Evolutionary conservation across 768 basidiomycete species (phyloP), one percentile per base, ranked within the genome.

Genomic region (Lactarius vividus): DNA sequence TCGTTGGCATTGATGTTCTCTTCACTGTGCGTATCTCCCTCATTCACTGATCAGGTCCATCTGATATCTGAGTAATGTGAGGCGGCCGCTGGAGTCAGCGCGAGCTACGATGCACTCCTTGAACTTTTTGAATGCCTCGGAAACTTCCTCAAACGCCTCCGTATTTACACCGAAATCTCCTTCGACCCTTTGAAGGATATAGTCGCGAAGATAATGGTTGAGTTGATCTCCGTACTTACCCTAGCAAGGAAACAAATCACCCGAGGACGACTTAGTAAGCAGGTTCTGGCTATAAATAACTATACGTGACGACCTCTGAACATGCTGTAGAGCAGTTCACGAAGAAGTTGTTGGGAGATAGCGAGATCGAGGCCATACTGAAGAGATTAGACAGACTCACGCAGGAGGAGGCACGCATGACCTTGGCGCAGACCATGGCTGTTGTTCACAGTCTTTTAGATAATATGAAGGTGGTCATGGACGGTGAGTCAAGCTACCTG

Each of bases 321-420:
- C 3, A 10, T 0, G 1, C 2, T 58, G 13, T 18, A 64, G 63
- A 59, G n/a, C 58, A 59, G n/a, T 64, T 64, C 16, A 49, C 52
- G 3, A 59, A 54, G 29, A 54, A 40, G 6, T 26, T 64, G 8
- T 35, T 64, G 9, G 28, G 28, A 20, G 57, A 59, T 28, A 59
- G 31, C 1, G 40, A 64, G 4, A 42, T 64, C 6, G 37, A 59
- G 49, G 13, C n/a, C 0, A 57, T 59, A n/a, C 28, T 64, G 5
- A 49, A 44, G 16, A 54, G 58, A 33, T 31, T 64, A 39, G 63
- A 64, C 58, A 42, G 63, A 29, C 63, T 64, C 57, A 64, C 63
- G 3, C 11, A 42, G 10, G 63, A 64, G 4, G 63, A 64, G 39
- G 44, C 58, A 18, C 57, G 46, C 15, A 42, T 59, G 63, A 42